phyloP scores from a whole-genome alignment of 2,329 filamentous ascomycete species.

The Aspergillus unguis region DNA sequence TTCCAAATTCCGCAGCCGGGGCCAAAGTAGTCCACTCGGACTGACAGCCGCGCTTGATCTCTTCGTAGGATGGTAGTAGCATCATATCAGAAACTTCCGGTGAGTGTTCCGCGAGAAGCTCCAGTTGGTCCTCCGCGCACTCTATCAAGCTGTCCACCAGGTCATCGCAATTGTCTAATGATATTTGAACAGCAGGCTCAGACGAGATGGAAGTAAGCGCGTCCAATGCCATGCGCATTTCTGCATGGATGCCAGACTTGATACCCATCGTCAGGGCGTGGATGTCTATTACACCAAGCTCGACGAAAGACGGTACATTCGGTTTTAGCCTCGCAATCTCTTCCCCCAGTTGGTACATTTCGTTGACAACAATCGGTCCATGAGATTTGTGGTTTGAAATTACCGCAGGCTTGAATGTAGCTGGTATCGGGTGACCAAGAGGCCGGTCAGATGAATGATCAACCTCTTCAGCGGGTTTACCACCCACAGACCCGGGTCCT shows the following conservation, averaged over 20 bases:
- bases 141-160: slow-evolving; percentile 83
- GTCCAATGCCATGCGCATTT: slow-evolving; percentile 87
- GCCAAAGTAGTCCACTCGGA: slow-evolving; percentile 69
- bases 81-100: slow-evolving; percentile 84
- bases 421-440: slow-evolving; percentile 39
- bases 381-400: slow-evolving; percentile 54
- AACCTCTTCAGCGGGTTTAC: slow-evolving; percentile 28
- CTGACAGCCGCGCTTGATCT: slow-evolving; percentile 74
- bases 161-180: slow-evolving; percentile 76
- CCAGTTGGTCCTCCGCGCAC: slow-evolving; percentile 84
- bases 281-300: slow-evolving; percentile 86
- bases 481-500: slow-evolving; percentile 21
- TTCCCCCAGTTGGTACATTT: slow-evolving; percentile 61
- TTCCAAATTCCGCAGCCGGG: slow-evolving; percentile 71
- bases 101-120: slow-evolving; percentile 78
- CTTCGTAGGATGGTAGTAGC: slow-evolving; percentile 79
- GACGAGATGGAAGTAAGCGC: slow-evolving; percentile 71
- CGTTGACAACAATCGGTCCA: slow-evolving; percentile 69
- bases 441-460: slow-evolving; percentile 34
- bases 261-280: slow-evolving; percentile 84
- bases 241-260: slow-evolving; percentile 82
- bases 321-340: slow-evolving; percentile 69
- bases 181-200: slow-evolving; percentile 61
- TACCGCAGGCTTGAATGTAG: slow-evolving; percentile 47
- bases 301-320: slow-evolving; percentile 68